Conservation (phyloP, 164 flowering plant genomes). For the Tetrastigma voinierianum region DNA sequence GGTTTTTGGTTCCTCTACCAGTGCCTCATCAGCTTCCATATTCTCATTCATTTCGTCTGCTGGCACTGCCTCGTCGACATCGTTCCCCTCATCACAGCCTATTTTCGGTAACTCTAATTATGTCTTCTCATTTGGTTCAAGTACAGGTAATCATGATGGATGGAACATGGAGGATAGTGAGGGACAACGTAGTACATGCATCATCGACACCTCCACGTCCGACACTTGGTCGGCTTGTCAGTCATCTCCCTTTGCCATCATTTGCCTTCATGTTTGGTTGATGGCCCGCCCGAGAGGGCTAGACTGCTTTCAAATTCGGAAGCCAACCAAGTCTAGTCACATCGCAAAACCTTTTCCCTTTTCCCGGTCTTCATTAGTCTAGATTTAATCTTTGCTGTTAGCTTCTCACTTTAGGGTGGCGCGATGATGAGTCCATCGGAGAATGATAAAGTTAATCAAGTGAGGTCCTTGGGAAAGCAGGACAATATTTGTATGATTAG, state of each 20-base stretch:
- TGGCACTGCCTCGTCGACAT: slow-evolving; percentile 22
- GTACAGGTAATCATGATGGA: slow-evolving; percentile 55
- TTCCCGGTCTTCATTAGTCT: no score
- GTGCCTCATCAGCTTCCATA: slow-evolving; percentile 30
- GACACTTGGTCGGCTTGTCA: slow-evolving; percentile 52
- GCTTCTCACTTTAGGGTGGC: no score
- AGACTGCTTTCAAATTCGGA: no score
- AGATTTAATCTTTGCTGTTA: no score
- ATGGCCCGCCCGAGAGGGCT: no score
- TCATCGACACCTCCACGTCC: slow-evolving; percentile 38
- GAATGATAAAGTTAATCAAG: no score
- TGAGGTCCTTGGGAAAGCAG: no score
- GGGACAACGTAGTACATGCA: slow-evolving; percentile 77
- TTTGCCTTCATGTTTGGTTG: slow-evolving; percentile 42
- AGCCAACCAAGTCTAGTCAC: no score
- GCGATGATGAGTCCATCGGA: no score
- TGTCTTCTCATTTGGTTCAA: slow-evolving; percentile 32
- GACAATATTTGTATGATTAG: no score
- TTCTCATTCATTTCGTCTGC: slow-evolving; percentile 54
- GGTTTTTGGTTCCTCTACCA: slow-evolving; percentile 30
- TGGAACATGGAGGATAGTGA: slow-evolving; percentile 86
- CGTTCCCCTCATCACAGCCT: slow-evolving; percentile 26
- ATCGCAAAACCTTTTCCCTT: no score
- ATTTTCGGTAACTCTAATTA: slow-evolving; percentile 38
- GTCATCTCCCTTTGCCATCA: slow-evolving; percentile 27